These are phyloP conservation scores for Xanthoconium separans DNA, from an alignment of 1,284 basidiomycete genomes.

Conservation along the genomic window DNA sequence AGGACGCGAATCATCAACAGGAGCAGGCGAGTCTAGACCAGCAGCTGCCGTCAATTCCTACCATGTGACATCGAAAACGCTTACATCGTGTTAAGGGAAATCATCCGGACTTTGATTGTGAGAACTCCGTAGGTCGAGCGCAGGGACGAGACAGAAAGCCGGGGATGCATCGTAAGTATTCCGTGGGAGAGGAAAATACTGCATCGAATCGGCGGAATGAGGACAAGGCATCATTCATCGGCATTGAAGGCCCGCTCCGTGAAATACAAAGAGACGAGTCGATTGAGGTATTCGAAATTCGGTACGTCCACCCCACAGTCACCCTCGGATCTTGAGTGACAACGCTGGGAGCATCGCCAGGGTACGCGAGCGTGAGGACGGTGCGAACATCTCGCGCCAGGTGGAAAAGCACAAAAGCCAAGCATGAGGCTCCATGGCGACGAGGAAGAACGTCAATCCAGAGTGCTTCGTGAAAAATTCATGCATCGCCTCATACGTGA, in stretches of 20 bases:
- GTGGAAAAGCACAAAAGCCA: neutral
- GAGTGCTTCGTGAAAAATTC: neutral
- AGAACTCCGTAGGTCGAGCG: neutral
- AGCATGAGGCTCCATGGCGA: neutral
- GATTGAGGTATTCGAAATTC: neutral
- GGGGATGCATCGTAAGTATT: neutral
- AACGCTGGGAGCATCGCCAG: neutral
- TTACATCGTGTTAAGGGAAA: neutral
- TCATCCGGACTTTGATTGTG: neutral
- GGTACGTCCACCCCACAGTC: neutral
- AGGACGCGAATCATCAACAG: neutral
- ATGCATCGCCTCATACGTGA: neutral
- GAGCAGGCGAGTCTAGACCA: neutral
- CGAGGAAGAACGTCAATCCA: neutral
- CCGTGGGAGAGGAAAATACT: neutral
- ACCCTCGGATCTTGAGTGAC: neutral
- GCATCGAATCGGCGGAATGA: neutral
- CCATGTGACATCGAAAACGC: neutral
- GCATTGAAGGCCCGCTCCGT: too few relatives aligned
- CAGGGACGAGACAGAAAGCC: neutral
- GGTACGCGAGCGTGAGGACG: neutral
- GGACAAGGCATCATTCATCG: neutral
- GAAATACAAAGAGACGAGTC: neutral
- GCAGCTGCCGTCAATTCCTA: neutral
- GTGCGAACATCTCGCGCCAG: neutral